Evolutionary conservation across 2,329 filamentous ascomycete species (phyloP), one percentile per base, ranked within the genome.

Genomic region (Aspergillus aculeatus): DNA sequence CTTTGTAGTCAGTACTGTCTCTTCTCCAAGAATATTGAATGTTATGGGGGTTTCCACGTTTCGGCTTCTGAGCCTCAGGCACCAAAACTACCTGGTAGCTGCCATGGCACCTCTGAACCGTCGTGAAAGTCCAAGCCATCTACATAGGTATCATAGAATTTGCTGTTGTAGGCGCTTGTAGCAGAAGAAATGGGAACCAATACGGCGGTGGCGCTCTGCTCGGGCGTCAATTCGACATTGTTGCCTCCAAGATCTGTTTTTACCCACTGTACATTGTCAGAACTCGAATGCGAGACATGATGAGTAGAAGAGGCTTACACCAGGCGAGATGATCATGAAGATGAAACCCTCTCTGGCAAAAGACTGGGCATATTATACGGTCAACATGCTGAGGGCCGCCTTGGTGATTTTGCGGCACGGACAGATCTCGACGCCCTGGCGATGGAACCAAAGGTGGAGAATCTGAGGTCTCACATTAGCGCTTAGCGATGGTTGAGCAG

Each of bases 321-420:
- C 81, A 1, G 81, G 81, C 26, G 67, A 73, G 4, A 81, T 48
- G 0, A 71, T 66, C n/a, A 80, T 56, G 58, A 82, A 68, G 0
- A 73, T 78, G 59, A 81, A 81, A 0, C 77, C 80, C 47, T 78
- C 68, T 4, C 75, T 64, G 2, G 54, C 73, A 41, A 73, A 71
- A 1, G 60, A 58, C 11, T 54, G 56, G 4, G 66, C 66, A 57
- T 70, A 69, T 58, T 71, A 80, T 3, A 78, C 72, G 1, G 78
- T 83, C 47, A 84, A 66, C 68, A 77, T 77, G 62, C 82, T 81
- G 55, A 82, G 59, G 0, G 80, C 80, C 0, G 81, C 76, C 62
- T 83, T 83, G 10, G 77, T 76, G 63, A 83, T 72, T 63, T 80
- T 76, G 71, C 71, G 5, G 67, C 60, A 1, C 58, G 50, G 2